Base-by-base conservation (phyloP, 1,139 yeast species). In the Sugiyamaella pinicola region DNA sequence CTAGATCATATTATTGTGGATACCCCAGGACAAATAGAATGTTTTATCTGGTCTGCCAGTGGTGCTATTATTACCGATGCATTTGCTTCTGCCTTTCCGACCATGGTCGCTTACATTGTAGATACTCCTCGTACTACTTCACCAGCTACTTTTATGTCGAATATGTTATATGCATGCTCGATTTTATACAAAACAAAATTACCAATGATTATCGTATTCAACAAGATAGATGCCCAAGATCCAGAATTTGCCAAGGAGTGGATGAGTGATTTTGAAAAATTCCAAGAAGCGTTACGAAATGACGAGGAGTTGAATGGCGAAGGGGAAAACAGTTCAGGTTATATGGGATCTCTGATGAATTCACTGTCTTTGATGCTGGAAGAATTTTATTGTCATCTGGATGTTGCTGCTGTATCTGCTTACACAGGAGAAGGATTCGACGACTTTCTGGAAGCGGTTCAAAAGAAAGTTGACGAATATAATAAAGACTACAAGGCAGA, bases 11-110 rank as follows among this genome's bases (percentile, higher is more conserved):
- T 93, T 57, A 85, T 95, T 45, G 81, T 93, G 49, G 99, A 95
- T 70, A 95, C 99, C 0, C 99, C 99, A 0, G 99, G 99, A 6
- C 99, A 95, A 71, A 95, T 95, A 58, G 99, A 93, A 69, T 89
- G 97, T 72, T 93, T 93, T 68, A 90, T 93, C 49, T 74, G 77
- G 76, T 85, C 96, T 46, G 99, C 99, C 0, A 87, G 96, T 45
- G 99, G 99, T 8, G 81, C 97, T 18, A 95, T 95, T 58, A 88
- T 95, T 55, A 91, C 98, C 0, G 99, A 95, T 69, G 91, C 98
- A 0, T 87, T 95, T 73, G 99, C 99, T 1, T 87, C 96, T 1
- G 82, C 95, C 1, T 89, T 89, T 69, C 99, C 99, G 4, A 93
- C 99, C 0, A 89, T 93, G 35, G 81, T 95, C 59, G 98, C 98